Evolutionary conservation across 1,284 basidiomycete genomes (phyloP).

Genomic region (Anthracocystis walkeri): DNA sequence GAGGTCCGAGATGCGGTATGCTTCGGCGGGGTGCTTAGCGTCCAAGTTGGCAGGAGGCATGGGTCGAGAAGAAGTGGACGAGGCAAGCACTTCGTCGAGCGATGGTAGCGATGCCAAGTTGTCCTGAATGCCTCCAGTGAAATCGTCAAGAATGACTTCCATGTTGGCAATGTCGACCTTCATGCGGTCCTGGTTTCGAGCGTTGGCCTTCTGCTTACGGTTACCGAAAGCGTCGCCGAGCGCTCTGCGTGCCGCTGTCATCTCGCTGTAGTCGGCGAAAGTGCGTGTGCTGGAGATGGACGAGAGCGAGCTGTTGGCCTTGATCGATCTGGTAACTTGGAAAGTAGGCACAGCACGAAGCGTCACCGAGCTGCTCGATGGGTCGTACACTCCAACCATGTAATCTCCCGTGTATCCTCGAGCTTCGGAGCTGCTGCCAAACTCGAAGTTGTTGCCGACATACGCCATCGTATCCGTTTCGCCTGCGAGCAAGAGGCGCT

Average conservation of each 20-base stretch:
- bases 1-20: constrained; percentile 59
- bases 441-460: constrained; percentile 58
- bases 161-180: constrained; percentile 67
- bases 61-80: constrained; percentile 54
- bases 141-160: constrained; percentile 61
- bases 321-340: constrained; percentile 59
- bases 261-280: constrained; percentile 53
- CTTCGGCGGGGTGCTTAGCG: constrained; percentile 61
- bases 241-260: constrained; percentile 55
- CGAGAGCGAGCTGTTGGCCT: constrained; percentile 54
- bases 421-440: constrained; percentile 50
- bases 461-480: constrained; percentile 62
- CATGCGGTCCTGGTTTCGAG: constrained; percentile 66
- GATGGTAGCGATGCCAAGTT: constrained; percentile 50
- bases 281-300: constrained; percentile 49
- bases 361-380: constrained; percentile 57
- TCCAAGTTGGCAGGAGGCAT: constrained; percentile 62
- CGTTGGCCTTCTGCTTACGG: constrained; percentile 65
- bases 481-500: constrained; percentile 57
- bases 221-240: constrained; percentile 68
- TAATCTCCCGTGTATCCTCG: constrained; percentile 66
- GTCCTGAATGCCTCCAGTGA: constrained; percentile 59
- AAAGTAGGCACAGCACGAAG: constrained; percentile 63
- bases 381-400: constrained; percentile 66
- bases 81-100: constrained; percentile 51